A percentile compares a stretch with the other conserved stretches of the same genome.
Evolutionary conservation across 2,329 filamentous ascomycete species (phyloP).

Genomic region (Lizonia empirigonia): DNA sequence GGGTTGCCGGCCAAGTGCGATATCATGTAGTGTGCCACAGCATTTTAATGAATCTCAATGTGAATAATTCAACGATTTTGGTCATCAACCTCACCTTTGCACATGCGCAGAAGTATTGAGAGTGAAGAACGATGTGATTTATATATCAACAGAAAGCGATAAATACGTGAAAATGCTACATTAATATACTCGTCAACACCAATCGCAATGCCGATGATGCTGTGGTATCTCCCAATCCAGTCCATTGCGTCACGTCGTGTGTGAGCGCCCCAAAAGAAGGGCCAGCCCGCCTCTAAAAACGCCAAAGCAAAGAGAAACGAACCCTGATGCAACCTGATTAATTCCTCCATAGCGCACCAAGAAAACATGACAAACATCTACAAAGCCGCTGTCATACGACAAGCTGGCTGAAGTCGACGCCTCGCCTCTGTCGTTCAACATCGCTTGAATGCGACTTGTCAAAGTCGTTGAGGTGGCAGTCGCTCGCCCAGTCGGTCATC

Average conservation of each 20-base stretch:
- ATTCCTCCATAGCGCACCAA: neutral
- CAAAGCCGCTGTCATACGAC: constrained; percentile 36
- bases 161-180: constrained; percentile 3
- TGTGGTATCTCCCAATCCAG: constrained; percentile 16
- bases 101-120: too few species aligned
- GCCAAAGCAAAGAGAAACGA: neutral
- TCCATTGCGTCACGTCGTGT: constrained; percentile 3
- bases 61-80: neutral
- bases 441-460: constrained; percentile 15
- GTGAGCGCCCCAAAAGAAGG: neutral
- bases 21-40: constrained; percentile 58
- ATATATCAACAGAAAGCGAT: too few species aligned
- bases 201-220: constrained; percentile 18
- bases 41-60: neutral
- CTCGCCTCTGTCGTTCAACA: constrained; percentile 29
- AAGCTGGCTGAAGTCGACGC: constrained; percentile 33
- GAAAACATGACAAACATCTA: constrained; percentile 33
- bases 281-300: constrained; percentile 4
- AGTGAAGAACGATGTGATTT: too few species aligned
- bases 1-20: constrained; percentile 77
- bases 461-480: constrained; percentile 26
- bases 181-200: constrained; percentile 19
- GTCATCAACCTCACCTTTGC: too few species aligned
- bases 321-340: constrained; percentile 7
- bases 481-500: constrained; percentile 33